Evolutionary conservation across 1,284 basidiomycete genomes (phyloP).

Genomic region (Somion occarium): DNA sequence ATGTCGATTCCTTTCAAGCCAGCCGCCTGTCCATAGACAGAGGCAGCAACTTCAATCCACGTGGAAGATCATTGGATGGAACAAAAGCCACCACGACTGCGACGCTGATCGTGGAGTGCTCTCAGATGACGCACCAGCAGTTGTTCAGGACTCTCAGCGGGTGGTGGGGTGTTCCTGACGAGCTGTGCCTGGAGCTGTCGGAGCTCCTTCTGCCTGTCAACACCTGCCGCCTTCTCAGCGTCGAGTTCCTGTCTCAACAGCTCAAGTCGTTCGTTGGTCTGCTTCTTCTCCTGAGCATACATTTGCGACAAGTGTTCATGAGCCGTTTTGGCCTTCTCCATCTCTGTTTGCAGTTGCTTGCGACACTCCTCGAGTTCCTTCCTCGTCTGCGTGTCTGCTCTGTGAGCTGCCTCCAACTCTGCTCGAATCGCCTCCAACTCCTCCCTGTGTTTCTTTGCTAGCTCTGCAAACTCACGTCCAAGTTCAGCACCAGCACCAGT

Average conservation of each 20-base stretch:
- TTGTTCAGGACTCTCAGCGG: background rate
- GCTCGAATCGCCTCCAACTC: constrained; percentile 9
- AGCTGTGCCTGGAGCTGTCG: constrained; percentile 1
- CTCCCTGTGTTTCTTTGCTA: constrained; percentile 8
- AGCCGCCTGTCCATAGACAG: too few relatives aligned
- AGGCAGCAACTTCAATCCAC: too few relatives aligned
- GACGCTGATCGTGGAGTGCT: too few relatives aligned
- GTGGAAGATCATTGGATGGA: too few relatives aligned
- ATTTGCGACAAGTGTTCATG: background rate
- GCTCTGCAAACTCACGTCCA: constrained; percentile 8
- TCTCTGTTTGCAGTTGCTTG: background rate
- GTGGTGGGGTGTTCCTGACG: background rate
- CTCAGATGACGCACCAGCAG: too few relatives aligned
- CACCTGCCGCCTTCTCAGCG: constrained; percentile 3
- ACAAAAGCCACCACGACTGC: too few relatives aligned
- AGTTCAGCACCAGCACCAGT: constrained; percentile 13
- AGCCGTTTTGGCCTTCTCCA: constrained; percentile 5
- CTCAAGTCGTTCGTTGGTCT: background rate
- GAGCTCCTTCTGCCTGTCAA: background rate
- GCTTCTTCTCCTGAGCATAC: constrained; percentile 6
- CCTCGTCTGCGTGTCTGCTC: constrained; percentile 7
- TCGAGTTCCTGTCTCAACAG: constrained; percentile 3
- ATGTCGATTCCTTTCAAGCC: too few relatives aligned
- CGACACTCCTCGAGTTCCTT: constrained; percentile 9
- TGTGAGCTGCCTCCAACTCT: constrained; percentile 9